A percentile compares a stretch with the other conserved stretches of the same genome.
These are phyloP conservation scores for Termitomyces sp. DNA, from an alignment of 768 basidiomycete species.

Conservation along the genomic window DNA sequence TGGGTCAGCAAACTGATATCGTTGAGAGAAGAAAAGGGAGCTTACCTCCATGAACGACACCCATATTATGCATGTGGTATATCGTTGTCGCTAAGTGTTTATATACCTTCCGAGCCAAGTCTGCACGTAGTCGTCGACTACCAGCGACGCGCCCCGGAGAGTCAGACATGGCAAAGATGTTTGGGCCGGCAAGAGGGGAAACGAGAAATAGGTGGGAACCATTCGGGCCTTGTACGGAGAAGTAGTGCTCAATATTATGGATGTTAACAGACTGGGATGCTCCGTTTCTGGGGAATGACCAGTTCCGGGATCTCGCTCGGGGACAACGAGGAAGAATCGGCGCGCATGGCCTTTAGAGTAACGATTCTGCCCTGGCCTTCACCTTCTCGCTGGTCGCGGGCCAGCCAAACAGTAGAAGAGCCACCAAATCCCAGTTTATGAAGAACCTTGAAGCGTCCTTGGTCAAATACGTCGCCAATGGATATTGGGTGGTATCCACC, in stretches of 20 bases:
- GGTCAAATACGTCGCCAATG: constrained; percentile 42
- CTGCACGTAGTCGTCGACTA: constrained; percentile 26
- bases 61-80: constrained; percentile 26
- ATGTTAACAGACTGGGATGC: constrained; percentile 21
- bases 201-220: constrained; percentile 47
- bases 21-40: neutral
- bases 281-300: constrained; percentile 27
- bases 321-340: constrained; percentile 23
- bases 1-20: too few relatives aligned
- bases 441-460: constrained; percentile 42
- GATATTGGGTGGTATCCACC: constrained; percentile 49
- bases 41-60: constrained; percentile 32
- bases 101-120: constrained; percentile 30
- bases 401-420: constrained; percentile 36
- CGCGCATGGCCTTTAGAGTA: constrained; percentile 31
- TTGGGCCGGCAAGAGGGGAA: constrained; percentile 40
- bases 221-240: constrained; percentile 42
- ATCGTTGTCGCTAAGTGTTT: constrained; percentile 23
- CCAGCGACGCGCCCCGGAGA: constrained; percentile 24
- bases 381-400: constrained; percentile 15
- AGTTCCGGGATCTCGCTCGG: constrained; percentile 21
- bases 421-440: constrained; percentile 43
- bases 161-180: constrained; percentile 25
- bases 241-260: constrained; percentile 36
- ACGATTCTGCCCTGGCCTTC: constrained; percentile 15